Evolutionary conservation across 1,284 basidiomycete genomes (phyloP).

Genomic region (Boletus mariae): DNA sequence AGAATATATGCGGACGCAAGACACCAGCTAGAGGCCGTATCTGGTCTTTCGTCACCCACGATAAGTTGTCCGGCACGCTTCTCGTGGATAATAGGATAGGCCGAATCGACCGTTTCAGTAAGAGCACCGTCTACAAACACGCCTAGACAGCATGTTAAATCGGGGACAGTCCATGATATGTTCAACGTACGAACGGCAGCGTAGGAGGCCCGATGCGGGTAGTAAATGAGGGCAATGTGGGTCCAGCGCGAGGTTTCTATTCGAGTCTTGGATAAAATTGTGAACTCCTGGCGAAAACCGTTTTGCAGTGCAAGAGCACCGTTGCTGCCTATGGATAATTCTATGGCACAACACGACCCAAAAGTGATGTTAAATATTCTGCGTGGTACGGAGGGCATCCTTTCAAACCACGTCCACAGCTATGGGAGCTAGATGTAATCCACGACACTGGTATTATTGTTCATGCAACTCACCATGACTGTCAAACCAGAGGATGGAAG

Average conservation of each 20-base stretch:
- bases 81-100: slow-evolving; percentile 47
- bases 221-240: slow-evolving; percentile 61
- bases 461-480: slow-evolving; percentile 51
- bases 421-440: slow-evolving; percentile 23
- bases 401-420: slow-evolving; percentile 70
- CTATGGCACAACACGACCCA: slow-evolving; percentile 36
- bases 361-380: slow-evolving; percentile 46
- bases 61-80: slow-evolving; percentile 40
- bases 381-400: slow-evolving; percentile 44
- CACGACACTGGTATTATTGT: background rate
- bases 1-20: slow-evolving; percentile 65
- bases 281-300: slow-evolving; percentile 38
- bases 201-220: slow-evolving; percentile 52
- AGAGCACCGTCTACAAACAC: slow-evolving; percentile 70
- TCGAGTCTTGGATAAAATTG: slow-evolving; percentile 43
- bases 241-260: slow-evolving; percentile 60
- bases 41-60: slow-evolving; percentile 48
- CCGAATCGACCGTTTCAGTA: slow-evolving; percentile 56
- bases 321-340: slow-evolving; percentile 49
- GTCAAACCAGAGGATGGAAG: slow-evolving; percentile 62
- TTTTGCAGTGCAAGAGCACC: slow-evolving; percentile 54
- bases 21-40: slow-evolving; percentile 59
- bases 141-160: slow-evolving; percentile 38
- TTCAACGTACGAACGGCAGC: slow-evolving; percentile 57
- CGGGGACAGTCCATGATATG: background rate